Evolutionary conservation across 192 early-diverging fungal species (phyloP), one percentile per base, ranked within the genome.

Genomic region (Paraglomus brasilianum): DNA sequence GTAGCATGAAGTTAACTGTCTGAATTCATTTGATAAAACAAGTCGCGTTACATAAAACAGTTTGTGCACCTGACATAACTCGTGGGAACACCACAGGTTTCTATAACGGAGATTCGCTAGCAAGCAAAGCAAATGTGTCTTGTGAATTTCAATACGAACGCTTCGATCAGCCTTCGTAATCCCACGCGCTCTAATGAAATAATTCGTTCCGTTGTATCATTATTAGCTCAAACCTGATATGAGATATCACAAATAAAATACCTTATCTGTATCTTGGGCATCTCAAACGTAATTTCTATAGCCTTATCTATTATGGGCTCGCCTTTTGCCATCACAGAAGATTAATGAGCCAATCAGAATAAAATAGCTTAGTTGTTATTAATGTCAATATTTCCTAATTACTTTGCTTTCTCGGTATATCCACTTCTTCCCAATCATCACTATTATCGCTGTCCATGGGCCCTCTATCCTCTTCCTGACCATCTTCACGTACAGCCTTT

Each of bases 121-220:
- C 13, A 91, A 72, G 22, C 74, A 77, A 0, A 88, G 50, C 8
- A 90, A 68, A 78, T 91, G 88, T 8, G 76, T 77, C 58, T 88
- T 85, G 60, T 90, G 88, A 5, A 82, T 72, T 70, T 82, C 71
- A 5, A 79, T 72, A 19, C 88, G 83, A 13, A 81, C 59, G 22
- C 71, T 69, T 21, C 88, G 78, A 43, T 86, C 78, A 51, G 78
- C 70, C 55, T 85, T 83, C 17, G 77, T 73, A 9, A 88, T 75
- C 11, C 82, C 78, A 39, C 65, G 47, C 11, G 74, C 64, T 69
- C 78, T 83, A 62, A 48, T 56, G 48, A 24, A 48, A 30, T 36
- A 17, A 41, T 36, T 38, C n/a, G 4, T 21, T 30, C 46, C 21
- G 36, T 22, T 6, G 15, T 30, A 43, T 59, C 43, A 22, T 9